Percentiles rank a stretch among this genome's conserved stretches.
These are phyloP conservation scores for Parachaetomium inaequale DNA, from an alignment of 495 filamentous ascomycete species.

Conservation along the genomic window DNA sequence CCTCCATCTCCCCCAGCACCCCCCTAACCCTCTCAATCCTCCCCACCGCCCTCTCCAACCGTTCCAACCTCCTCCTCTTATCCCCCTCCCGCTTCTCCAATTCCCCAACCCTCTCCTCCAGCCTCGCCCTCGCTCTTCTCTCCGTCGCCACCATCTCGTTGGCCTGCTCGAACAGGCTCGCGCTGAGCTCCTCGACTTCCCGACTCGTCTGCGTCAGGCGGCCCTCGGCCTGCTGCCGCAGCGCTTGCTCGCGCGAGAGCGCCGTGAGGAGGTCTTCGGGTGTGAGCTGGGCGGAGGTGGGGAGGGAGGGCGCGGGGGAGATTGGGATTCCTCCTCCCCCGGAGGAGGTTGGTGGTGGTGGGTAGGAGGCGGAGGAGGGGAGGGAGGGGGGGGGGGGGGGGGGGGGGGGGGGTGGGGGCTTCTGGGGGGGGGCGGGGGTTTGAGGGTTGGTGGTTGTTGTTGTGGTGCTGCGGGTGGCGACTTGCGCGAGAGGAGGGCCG, in stretches of 20 bases:
- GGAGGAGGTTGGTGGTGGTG: background rate
- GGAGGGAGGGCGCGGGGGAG: conserved; percentile 5
- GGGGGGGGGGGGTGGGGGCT: conserved; percentile 24
- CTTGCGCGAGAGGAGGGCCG: conserved; percentile 63
- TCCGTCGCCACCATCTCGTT: conserved; percentile 97
- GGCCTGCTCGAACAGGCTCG: conserved; percentile 83
- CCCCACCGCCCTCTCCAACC: conserved; percentile 73
- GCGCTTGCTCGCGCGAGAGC: conserved; percentile 63
- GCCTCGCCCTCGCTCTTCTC: conserved; percentile 68
- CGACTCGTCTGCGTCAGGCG: conserved; percentile 64
- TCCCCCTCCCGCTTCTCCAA: conserved; percentile 68
- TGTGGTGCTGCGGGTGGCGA: conserved; percentile 25
- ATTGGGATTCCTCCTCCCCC: conserved; percentile 12
- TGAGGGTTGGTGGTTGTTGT: conserved; percentile 18
- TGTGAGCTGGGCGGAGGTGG: conserved; percentile 13
- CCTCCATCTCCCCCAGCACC: conserved; percentile 43
- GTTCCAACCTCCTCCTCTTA: conserved; percentile 66
- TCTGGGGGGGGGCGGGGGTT: conserved; percentile 21
- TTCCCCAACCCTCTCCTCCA: conserved; percentile 71
- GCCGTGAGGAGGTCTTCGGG: conserved; percentile 64
- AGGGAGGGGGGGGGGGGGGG: conserved; percentile 18
- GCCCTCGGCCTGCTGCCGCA: conserved; percentile 72
- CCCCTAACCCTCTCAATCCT: conserved; percentile 69
- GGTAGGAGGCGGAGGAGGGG: background rate
- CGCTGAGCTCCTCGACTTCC: conserved; percentile 88